Evolutionary conservation across 352 stramenopile genomes (phyloP), one percentile per base, ranked within the genome.

Genomic region (Globisporangium viniferum): DNA sequence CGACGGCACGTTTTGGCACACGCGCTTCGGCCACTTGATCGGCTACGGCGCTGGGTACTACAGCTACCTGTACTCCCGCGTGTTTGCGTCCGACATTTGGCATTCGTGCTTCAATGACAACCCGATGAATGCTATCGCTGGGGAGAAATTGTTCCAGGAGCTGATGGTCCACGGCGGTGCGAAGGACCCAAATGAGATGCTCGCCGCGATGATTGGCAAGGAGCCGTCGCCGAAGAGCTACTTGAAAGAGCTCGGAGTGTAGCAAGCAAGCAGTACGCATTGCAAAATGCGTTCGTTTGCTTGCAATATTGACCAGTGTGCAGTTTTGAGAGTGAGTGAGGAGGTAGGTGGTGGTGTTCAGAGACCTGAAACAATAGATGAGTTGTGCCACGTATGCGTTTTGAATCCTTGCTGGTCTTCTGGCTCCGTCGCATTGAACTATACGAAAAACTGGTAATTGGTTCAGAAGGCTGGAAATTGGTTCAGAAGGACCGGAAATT

Each of bases 11-110:
- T 92, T 74, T 59, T 96, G 88, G 87, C 86, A 97, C 72, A 90
- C 84, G 33, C 87, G 89, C 22, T 97, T 97, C 65, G 88, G 88
- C 14, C 91, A 97, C 66, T 86, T 97, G 64, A 82, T 95, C 39
- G 84, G 86, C n/a, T 97, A 97, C 35, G 92, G 90, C 9, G 90
- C 90, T 9, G 90, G 90, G 14, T 98, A 98, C 69, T 98, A 98
- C 75, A 93, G 88, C 67, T 98, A 98, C 62, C 65, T 98, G 58
- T 97, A 97, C 66, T 88, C 90, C 12, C 89, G 89, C 27, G 89
- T 97, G 62, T 97, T 97, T 69, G 91, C 90, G 14, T 89, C 90
- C 27, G 83, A 91, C 68, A 94, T 98, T 51, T 98, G 92, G 92
- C 75, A 90, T 36, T 63, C 76, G 8, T 75, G 77, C 59, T 97